phyloP scores from a whole-genome alignment of 2,329 filamentous ascomycete genomes.

The Cercospora beticola region DNA sequence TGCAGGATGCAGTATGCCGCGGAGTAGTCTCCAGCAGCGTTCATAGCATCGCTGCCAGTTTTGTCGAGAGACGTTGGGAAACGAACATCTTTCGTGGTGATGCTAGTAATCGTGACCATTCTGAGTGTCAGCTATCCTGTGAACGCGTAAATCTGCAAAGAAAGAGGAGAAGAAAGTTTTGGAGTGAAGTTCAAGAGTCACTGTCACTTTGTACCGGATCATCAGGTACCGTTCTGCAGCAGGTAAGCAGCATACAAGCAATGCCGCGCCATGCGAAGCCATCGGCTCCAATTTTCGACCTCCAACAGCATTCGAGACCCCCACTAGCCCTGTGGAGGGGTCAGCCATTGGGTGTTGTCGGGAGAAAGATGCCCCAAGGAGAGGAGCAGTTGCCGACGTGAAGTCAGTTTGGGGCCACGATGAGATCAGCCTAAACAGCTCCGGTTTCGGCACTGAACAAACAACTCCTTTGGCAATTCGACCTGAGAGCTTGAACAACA shows the following conservation, averaged over 20 bases:
- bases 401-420: conserved; percentile 1
- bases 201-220: conserved; percentile 4
- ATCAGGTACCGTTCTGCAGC: conserved; percentile 9
- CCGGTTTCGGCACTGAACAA: neutral
- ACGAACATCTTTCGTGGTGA: conserved; percentile 50
- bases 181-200: neutral
- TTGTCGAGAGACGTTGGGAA: conserved; percentile 83
- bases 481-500: neutral
- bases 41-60: conserved; percentile 97
- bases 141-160: neutral
- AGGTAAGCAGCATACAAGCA: conserved; percentile 12
- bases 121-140: neutral
- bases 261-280: conserved; percentile 13
- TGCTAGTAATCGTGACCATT: conserved; percentile 50
- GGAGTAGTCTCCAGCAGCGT: conserved; percentile 88
- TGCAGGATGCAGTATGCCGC: conserved; percentile 90
- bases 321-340: conserved; percentile 6
- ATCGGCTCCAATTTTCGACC: conserved; percentile 11
- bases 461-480: neutral
- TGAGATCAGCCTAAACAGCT: neutral
- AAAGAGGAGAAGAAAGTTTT: neutral
- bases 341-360: neutral
- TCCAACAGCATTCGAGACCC: neutral
- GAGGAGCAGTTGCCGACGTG: conserved; percentile 7
- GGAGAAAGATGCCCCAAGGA: conserved; percentile 11